Base-by-base conservation (phyloP, 1,284 basidiomycete genomes). In the Schizophyllum amplum region DNA sequence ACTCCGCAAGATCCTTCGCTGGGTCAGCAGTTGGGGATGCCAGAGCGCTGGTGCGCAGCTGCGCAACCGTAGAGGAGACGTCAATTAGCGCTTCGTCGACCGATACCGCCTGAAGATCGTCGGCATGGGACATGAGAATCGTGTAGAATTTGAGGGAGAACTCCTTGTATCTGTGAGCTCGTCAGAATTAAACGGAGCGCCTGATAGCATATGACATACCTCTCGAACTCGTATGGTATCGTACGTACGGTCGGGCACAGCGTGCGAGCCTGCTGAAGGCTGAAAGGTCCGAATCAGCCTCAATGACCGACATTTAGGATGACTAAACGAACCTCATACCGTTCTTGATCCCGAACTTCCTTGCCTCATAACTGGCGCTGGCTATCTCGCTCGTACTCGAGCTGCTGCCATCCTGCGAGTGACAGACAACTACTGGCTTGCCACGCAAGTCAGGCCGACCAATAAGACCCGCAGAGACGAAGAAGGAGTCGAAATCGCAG, bases 401-500 rank as follows among this genome's bases (percentile, higher is more conserved):
- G 24, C 70, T 73, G 11, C 84, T 84, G 4, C 84, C 87, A 0
- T 85, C 88, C 63, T 92, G 87, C 2, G 93, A 93, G 73, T 99
- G 96, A 67, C 96, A 99, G 0, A 99, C 97, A 0, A 95, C 94
- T 1, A 90, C 86, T 0, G 96, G 92, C 67, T 90, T 91, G 1
- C 92, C 92, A 54, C 81, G 83, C 47, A 96, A 70, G 58, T 95
- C 79, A 0, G 92, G 91, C 0, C 91, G 76, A 55, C 79, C 82
- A 2, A 90, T 76, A 51, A 96, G 70, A 0, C 93, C 92, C n/a
- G 87, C 94, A 1, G 90, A 86, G 11, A 98, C 94, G 67, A 99
- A 99, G 77, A 98, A 99, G 65, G 89, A 93, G 68, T 99, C 96
- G 66, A 99, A 98, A 70, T 98, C 94, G 65, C 92, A 92, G 66